phyloP scores from a whole-genome alignment of 257 asterid genomes.

The Solanum boliviense region DNA sequence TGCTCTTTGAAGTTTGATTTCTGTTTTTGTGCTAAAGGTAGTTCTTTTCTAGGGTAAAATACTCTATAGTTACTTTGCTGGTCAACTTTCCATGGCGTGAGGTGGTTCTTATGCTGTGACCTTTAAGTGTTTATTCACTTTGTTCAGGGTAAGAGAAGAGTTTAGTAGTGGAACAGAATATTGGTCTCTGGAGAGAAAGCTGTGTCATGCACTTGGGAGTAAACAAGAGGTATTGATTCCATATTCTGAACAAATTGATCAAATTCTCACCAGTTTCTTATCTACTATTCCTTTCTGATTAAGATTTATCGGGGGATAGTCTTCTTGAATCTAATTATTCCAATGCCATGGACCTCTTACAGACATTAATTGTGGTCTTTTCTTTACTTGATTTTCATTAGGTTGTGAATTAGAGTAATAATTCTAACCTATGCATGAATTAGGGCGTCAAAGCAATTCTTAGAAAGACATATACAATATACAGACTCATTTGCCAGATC shows the following conservation, averaged over 20 bases:
- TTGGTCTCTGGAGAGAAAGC: conserved; percentile 88
- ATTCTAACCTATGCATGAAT: not conserved
- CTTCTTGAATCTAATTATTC: not conserved
- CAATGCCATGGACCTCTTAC: not conserved
- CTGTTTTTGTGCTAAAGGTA: not conserved
- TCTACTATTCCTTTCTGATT: not conserved
- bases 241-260: not conserved
- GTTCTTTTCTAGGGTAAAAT: not conserved
- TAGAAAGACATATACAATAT: not conserved
- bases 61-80: not conserved
- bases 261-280: not conserved
- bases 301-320: not conserved
- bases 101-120: not conserved
- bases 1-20: not conserved
- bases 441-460: not conserved
- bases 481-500: not conserved
- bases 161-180: conserved; percentile 65
- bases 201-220: conserved; percentile 45
- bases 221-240: conserved; percentile 38
- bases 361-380: not conserved
- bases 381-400: not conserved
- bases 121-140: not conserved
- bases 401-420: not conserved
- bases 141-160: conserved; percentile 63
- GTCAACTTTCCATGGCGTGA: not conserved